Evolutionary conservation across 2,329 filamentous ascomycete species (phyloP).

Genomic region (Microsporum audouinii): DNA sequence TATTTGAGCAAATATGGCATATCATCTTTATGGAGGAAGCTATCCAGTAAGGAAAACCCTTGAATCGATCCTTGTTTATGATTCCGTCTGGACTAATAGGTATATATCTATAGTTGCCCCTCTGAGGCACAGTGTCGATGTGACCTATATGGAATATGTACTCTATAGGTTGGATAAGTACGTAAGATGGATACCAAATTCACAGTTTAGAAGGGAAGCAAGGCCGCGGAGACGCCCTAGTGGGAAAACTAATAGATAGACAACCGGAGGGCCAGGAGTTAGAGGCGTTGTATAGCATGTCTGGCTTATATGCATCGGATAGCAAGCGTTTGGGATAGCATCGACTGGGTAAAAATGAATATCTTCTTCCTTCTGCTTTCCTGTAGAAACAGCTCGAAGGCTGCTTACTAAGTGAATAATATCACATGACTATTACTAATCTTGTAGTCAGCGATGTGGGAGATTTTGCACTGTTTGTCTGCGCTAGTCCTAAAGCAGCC

Average conservation of each 20-base stretch:
- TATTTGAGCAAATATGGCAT: constrained; percentile 58
- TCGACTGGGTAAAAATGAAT: not conserved
- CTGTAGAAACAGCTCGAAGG: too few relatives aligned
- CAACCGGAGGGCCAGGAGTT: not conserved
- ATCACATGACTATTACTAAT: not conserved
- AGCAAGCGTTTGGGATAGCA: not conserved
- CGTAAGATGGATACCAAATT: too few relatives aligned
- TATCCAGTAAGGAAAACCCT: constrained; percentile 26
- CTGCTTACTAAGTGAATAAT: too few relatives aligned
- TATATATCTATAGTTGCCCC: constrained; percentile 7
- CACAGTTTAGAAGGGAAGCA: too few relatives aligned
- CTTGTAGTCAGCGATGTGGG: not conserved
- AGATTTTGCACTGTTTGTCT: not conserved
- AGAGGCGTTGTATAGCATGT: not conserved
- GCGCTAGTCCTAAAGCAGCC: constrained; percentile 2
- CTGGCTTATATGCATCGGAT: not conserved
- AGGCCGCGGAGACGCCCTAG: not conserved
- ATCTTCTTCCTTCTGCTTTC: too few relatives aligned
- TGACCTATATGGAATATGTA: constrained; percentile 9
- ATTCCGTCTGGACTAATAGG: not conserved
- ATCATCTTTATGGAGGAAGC: constrained; percentile 39
- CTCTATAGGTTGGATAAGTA: not conserved
- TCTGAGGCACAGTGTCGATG: constrained; percentile 7
- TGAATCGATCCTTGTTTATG: not conserved
- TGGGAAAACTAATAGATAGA: not conserved